These are phyloP conservation scores for Umbelopsis isabellina DNA, from an alignment of 192 early-diverging fungal species.

Conservation along the genomic window DNA sequence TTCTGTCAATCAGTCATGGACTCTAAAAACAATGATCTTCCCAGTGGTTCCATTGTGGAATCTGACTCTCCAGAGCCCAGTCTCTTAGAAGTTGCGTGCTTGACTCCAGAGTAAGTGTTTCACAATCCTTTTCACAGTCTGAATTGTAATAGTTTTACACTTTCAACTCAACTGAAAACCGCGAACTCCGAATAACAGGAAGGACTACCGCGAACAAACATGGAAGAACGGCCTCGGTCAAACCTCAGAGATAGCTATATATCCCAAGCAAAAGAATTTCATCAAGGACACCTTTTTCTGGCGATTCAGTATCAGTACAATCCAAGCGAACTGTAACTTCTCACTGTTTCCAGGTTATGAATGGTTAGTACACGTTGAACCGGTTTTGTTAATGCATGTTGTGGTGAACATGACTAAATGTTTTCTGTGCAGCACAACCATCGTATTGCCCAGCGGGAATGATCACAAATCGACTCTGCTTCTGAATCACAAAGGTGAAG, in stretches of 20 bases:
- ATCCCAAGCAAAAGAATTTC: conserved; percentile 47
- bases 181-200: conserved; percentile 10
- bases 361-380: conserved; percentile 34
- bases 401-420: background rate
- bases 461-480: conserved; percentile 39
- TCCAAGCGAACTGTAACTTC: conserved; percentile 43
- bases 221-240: conserved; percentile 73
- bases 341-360: conserved; percentile 66
- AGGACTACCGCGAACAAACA: conserved; percentile 29
- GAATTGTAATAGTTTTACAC: background rate
- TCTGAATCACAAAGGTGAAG: conserved; percentile 59
- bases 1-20: conserved; percentile 5
- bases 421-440: conserved; percentile 40
- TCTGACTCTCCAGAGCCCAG: conserved; percentile 36
- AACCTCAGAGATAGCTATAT: conserved; percentile 60
- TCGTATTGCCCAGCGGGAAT: conserved; percentile 30
- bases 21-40: background rate
- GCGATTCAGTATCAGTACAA: conserved; percentile 45
- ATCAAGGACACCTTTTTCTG: conserved; percentile 59
- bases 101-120: conserved; percentile 28
- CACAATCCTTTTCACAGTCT: background rate
- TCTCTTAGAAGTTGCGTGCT: conserved; percentile 18
- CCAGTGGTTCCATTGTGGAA: conserved; percentile 31
- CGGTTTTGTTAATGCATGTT: background rate
- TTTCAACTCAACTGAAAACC: background rate